phyloP scores from a whole-genome alignment of 2,329 filamentous ascomycete species.

The Celoporthe dispersa region DNA sequence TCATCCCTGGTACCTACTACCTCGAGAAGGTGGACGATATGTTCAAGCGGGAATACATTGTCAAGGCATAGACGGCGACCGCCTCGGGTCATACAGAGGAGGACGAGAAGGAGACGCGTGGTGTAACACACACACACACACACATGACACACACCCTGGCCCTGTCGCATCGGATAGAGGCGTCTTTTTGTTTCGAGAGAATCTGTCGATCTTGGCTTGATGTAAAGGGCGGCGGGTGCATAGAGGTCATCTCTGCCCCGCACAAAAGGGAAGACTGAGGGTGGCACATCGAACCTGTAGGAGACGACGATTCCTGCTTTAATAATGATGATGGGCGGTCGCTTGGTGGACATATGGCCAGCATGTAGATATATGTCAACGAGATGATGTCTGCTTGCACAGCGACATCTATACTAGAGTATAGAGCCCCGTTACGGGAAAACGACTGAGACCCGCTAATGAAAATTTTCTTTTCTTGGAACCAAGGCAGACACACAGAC shows the following conservation, averaged over 20 bases:
- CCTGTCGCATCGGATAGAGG: constrained; percentile 30
- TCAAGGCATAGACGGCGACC: constrained; percentile 66
- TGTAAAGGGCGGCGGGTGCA: constrained; percentile 37
- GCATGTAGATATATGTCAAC: constrained; percentile 36
- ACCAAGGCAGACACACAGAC: neutral
- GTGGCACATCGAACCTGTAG: constrained; percentile 24
- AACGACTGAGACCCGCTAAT: constrained; percentile 9
- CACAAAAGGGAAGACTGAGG: constrained; percentile 10
- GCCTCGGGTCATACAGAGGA: constrained; percentile 28
- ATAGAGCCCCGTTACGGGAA: constrained; percentile 26
- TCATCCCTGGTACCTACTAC: constrained; percentile 74
- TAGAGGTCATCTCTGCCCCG: constrained; percentile 13
- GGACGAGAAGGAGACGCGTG: constrained; percentile 51
- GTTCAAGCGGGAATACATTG: constrained; percentile 78
- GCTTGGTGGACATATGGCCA: constrained; percentile 21
- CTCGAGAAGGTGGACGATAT: constrained; percentile 80
- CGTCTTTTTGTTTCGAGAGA: constrained; percentile 36
- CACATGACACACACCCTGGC: constrained; percentile 52
- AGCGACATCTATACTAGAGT: constrained; percentile 25
- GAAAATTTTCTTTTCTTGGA: neutral
- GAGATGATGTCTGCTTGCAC: constrained; percentile 38
- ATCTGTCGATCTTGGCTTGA: constrained; percentile 39
- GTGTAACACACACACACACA: constrained; percentile 52
- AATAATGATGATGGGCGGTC: constrained; percentile 28
- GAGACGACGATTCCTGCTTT: constrained; percentile 15